Evolutionary conservation across 2,329 filamentous ascomycete genomes (phyloP), one percentile per base, ranked within the genome.

Genomic region (Claviceps sp.): DNA sequence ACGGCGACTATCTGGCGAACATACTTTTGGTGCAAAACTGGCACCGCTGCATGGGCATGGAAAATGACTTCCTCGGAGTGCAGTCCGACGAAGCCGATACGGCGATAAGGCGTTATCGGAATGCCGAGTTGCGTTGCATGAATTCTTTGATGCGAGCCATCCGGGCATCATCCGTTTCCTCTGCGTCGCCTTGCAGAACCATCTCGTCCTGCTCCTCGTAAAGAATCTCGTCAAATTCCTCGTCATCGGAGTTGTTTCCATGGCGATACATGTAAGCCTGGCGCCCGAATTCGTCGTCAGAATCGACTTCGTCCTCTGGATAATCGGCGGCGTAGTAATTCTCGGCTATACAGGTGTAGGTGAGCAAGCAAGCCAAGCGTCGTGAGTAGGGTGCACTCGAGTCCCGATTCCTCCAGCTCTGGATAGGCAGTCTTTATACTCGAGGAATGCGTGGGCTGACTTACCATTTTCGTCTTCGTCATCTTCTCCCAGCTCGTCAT

Each of bases 281-380:
- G 10, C 72, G 70, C 44, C 73, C 77, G 55, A 74, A 70, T 53
- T 72, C 70, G 50, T 72, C 69, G 58, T 89, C 85, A 16, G 80
- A 83, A 45, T 80, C 82, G 14, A 89, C 75, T 63, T 90, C 86
- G 51, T 90, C 85, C 56, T 90, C 86, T 0, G 86, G 86, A 58
- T 90, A 90, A 63, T 90, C 86, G 51, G 85, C 83, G 3, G 82
- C 81, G 62, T 89, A 89, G 65, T 88, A 82, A 60, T 88, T 84
- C 63, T 90, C 86, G 39, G 86, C 84, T 82, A 55, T 16, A 10
- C 22, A 45, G 11, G 40, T 34, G 55, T 56, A 46, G 52, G 52
- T 43, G 14, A 6, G 41, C 17, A 42, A 11, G 17, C 13, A 11
- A 42, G 6, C 10, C 8, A 43, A 43, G 19, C 41, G 24, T 3